Evolutionary conservation across 2,329 filamentous ascomycete genomes (phyloP).

Genomic region (Cladophialophora exuberans): DNA sequence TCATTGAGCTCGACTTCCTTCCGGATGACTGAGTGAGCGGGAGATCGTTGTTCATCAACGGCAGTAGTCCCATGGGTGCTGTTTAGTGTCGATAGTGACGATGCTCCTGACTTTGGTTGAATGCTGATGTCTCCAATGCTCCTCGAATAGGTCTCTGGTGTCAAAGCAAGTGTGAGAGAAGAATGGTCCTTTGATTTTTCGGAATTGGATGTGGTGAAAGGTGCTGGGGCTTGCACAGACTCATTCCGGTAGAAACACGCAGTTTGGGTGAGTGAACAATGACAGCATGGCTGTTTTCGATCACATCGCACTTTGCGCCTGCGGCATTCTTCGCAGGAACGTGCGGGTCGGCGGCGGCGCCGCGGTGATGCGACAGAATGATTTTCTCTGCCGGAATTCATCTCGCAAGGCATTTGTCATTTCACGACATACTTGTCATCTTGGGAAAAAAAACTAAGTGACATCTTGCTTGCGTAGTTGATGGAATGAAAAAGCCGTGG

Average conservation of each 20-base stretch:
- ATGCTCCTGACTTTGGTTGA: neutral
- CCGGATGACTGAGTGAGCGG: neutral
- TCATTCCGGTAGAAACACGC: neutral
- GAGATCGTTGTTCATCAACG: neutral
- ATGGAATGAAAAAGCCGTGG: neutral
- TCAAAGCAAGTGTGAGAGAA: neutral
- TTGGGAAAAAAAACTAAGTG: neutral
- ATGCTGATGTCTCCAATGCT: neutral
- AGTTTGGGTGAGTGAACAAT: neutral
- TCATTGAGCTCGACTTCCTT: neutral
- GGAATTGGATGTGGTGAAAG: neutral
- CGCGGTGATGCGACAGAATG: too few species aligned
- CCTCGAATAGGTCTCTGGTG: neutral
- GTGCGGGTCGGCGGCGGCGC: neutral
- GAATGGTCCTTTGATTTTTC: neutral
- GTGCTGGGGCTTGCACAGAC: neutral
- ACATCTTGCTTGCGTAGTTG: neutral
- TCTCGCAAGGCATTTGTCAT: neutral
- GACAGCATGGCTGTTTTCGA: neutral
- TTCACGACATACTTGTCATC: too few species aligned
- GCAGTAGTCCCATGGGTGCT: neutral
- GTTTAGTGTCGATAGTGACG: neutral
- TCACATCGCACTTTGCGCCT: neutral
- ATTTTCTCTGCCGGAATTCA: neutral
- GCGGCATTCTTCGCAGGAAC: neutral